phyloP scores from a whole-genome alignment of 192 early-diverging fungal species.

The Backusella mclennaniae region DNA sequence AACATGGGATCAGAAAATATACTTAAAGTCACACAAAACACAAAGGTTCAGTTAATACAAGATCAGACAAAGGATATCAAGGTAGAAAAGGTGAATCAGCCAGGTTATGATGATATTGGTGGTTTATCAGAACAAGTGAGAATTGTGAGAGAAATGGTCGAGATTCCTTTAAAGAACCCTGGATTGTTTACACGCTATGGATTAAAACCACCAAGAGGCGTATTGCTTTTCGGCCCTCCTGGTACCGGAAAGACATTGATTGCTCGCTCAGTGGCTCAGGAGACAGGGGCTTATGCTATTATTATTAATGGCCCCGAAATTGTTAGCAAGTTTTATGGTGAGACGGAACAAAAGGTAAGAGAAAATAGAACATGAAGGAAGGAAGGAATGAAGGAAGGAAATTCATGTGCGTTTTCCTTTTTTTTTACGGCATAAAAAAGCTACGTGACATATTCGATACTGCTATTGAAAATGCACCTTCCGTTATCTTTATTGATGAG shows the following conservation, averaged over 20 bases:
- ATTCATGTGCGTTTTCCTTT: background rate
- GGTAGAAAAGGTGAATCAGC: slow-evolving; percentile 17
- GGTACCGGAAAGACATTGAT: slow-evolving; percentile 97
- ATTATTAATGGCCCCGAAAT: slow-evolving; percentile 92
- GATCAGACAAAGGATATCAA: slow-evolving; percentile 18
- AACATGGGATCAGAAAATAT: background rate
- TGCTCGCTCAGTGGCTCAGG: slow-evolving; percentile 81
- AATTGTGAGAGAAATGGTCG: slow-evolving; percentile 81
- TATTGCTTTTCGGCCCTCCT: slow-evolving; percentile 88
- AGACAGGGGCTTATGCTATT: slow-evolving; percentile 71
- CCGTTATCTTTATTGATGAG: slow-evolving; percentile 94
- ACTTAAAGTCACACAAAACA: slow-evolving; percentile 13
- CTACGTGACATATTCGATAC: slow-evolving; percentile 75
- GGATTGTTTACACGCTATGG: slow-evolving; percentile 74
- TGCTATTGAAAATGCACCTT: slow-evolving; percentile 68
- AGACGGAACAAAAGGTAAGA: slow-evolving; percentile 83
- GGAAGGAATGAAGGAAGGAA: background rate
- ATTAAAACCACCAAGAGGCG: slow-evolving; percentile 86
- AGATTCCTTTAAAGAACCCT: slow-evolving; percentile 71
- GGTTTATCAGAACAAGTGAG: slow-evolving; percentile 74
- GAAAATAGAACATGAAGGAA: background rate
- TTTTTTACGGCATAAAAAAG: slow-evolving; percentile 37
- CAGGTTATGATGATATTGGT: slow-evolving; percentile 66
- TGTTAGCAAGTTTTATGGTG: slow-evolving; percentile 87
- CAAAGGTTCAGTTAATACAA: slow-evolving; percentile 19